Percentiles rank a stretch among this genome's conserved stretches.
Conservation (phyloP, 352 stramenopile genomes). For the Blastocystis sp. region DNA sequence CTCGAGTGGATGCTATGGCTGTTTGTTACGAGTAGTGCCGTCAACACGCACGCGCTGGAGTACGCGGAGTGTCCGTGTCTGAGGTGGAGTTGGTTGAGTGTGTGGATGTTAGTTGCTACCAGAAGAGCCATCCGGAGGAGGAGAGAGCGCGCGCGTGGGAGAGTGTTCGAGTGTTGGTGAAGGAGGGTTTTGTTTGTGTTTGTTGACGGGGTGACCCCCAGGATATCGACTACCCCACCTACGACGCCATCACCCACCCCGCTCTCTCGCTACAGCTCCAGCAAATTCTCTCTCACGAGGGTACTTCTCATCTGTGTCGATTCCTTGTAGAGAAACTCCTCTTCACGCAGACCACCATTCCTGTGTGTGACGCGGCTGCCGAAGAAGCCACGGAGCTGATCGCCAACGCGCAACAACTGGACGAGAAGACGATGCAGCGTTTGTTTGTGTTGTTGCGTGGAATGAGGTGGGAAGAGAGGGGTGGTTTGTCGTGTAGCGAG, state of each 20-base stretch:
- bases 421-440: not conserved
- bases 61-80: not conserved
- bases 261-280: not conserved
- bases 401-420: not conserved
- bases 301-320: not conserved
- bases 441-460: not conserved
- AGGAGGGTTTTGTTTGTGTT: not conserved
- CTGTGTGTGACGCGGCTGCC: not conserved
- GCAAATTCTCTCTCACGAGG: not conserved
- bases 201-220: not conserved
- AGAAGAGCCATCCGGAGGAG: not conserved
- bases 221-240: not conserved
- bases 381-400: not conserved
- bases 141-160: not conserved
- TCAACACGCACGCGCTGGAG: not conserved
- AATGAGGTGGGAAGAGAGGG: not conserved
- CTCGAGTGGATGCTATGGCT: not conserved
- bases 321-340: not conserved
- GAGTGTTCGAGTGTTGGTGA: not conserved
- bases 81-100: not conserved
- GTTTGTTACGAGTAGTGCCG: not conserved
- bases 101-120: constrained; percentile 5
- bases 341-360: not conserved
- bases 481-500: not conserved
- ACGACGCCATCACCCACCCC: not conserved